Evolutionary conservation across 2,329 filamentous ascomycete species (phyloP).

Genomic region (Cyphellophora europaea): DNA sequence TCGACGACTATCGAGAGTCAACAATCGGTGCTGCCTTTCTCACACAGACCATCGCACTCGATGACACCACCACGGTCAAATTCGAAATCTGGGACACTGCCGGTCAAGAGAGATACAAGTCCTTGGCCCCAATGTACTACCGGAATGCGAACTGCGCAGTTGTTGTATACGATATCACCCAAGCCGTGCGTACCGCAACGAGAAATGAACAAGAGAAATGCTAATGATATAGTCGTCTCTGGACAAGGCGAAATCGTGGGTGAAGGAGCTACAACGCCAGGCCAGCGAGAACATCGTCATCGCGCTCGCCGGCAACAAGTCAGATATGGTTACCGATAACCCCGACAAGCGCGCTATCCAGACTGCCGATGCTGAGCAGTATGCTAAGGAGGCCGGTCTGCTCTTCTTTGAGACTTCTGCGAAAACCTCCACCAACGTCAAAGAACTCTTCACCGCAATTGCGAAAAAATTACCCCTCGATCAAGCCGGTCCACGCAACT

Average conservation of each 20-base stretch:
- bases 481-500: conserved; percentile 83
- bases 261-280: conserved; percentile 96
- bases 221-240: conserved; percentile 62
- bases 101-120: conserved; percentile 98
- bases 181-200: conserved; percentile 62
- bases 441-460: conserved; percentile 92
- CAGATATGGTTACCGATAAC: conserved; percentile 88
- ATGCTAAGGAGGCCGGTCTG: conserved; percentile 84
- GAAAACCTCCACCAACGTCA: conserved; percentile 93
- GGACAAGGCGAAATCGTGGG: conserved; percentile 98
- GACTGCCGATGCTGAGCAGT: conserved; percentile 85
- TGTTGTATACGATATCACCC: conserved; percentile 98
- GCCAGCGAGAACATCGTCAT: conserved; percentile 99
- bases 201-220: conserved; percentile 1
- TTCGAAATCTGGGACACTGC: conserved; percentile 99
- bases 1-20: conserved; percentile 95
- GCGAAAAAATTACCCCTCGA: conserved; percentile 96
- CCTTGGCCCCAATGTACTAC: conserved; percentile 98
- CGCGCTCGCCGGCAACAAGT: conserved; percentile 92
- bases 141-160: conserved; percentile 98
- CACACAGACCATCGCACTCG: conserved; percentile 96
- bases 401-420: conserved; percentile 98
- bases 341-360: conserved; percentile 91
- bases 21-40: conserved; percentile 98
- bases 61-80: conserved; percentile 97